phyloP scores from a whole-genome alignment of 305 asterid genomes.

The Fraxinus albicans region DNA sequence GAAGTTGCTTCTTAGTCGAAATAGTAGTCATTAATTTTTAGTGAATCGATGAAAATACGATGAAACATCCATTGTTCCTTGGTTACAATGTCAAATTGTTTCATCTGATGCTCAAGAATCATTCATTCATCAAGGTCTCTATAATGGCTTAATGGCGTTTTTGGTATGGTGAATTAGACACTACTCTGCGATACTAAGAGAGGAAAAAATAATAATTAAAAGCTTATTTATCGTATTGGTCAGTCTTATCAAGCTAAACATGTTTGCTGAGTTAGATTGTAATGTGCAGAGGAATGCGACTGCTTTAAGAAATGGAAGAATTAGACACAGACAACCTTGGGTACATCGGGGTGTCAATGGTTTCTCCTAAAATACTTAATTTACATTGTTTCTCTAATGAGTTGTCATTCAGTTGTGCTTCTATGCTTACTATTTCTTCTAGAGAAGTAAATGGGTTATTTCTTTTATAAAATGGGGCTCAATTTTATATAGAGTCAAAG shows the following conservation, averaged over 20 bases:
- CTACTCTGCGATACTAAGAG: background rate
- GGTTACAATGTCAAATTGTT: background rate
- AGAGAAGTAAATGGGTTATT: background rate
- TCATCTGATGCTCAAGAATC: background rate
- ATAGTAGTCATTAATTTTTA: background rate
- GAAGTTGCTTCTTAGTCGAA: slow-evolving; percentile 39
- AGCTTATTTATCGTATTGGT: background rate
- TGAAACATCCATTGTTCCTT: background rate
- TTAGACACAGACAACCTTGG: background rate
- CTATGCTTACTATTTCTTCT: background rate
- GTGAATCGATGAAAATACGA: background rate
- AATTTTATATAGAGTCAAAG: background rate
- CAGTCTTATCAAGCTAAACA: background rate
- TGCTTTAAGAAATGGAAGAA: background rate
- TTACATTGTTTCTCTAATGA: background rate
- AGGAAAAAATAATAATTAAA: background rate
- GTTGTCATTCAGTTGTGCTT: background rate
- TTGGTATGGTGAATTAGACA: background rate
- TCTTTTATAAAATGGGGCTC: background rate
- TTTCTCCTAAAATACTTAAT: background rate
- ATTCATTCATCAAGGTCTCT: background rate
- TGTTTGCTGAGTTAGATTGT: background rate
- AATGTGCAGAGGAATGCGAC: background rate
- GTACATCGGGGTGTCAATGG: background rate
- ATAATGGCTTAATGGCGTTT: background rate